Conservation (phyloP, 257 asterid genomes). For the Rehmannia glutinosa region DNA sequence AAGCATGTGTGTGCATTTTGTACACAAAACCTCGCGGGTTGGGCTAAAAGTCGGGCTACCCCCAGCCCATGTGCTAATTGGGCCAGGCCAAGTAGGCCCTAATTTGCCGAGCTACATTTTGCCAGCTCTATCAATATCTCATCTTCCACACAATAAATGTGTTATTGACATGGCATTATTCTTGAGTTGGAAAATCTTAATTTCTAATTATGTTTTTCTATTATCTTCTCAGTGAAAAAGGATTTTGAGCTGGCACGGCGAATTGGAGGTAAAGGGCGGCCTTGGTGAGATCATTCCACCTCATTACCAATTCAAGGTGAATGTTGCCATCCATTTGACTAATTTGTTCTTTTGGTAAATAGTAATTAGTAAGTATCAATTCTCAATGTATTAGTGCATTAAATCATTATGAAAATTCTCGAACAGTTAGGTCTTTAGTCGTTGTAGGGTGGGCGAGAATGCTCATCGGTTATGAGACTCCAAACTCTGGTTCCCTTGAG, state of each 20-base stretch:
- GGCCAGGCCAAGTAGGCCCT: no score
- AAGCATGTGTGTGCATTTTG: no score
- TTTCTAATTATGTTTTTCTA: neutral
- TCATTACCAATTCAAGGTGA: neutral
- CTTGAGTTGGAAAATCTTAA: conserved; percentile 13
- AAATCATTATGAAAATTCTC: no score
- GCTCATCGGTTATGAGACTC: neutral
- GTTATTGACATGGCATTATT: neutral
- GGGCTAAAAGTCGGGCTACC: no score
- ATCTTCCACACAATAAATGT: neutral
- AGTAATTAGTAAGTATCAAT: conserved; percentile 6
- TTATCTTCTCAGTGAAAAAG: conserved; percentile 66
- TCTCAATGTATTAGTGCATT: no score
- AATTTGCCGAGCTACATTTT: no score
- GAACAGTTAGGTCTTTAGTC: no score
- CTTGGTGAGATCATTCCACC: conserved; percentile 48
- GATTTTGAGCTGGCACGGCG: conserved; percentile 91
- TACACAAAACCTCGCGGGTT: no score
- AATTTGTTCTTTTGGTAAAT: conserved; percentile 3
- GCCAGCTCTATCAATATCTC: neutral
- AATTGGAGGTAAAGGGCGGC: conserved; percentile 84
- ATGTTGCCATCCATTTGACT: neutral
- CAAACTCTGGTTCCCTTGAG: neutral
- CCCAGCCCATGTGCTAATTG: no score
- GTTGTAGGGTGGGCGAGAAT: no score